phyloP scores from a whole-genome alignment of 1,284 basidiomycete species.

The Clitocybe nebularis region DNA sequence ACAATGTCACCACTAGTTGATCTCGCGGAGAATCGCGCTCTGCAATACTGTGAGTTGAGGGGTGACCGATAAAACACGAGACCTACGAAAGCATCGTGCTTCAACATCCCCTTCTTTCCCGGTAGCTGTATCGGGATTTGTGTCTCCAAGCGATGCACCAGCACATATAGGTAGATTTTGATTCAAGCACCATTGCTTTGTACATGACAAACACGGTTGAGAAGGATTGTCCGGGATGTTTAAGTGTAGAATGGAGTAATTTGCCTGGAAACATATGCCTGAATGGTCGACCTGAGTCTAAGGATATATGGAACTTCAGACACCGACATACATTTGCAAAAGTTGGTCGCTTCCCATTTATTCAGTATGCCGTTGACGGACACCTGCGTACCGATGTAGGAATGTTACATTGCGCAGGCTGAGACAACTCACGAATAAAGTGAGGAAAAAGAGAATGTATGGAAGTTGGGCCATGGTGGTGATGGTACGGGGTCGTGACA shows the following conservation, averaged over 20 bases:
- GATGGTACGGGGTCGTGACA: slow-evolving; percentile 11
- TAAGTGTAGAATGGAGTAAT: slow-evolving; percentile 84
- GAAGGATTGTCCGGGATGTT: slow-evolving; percentile 78
- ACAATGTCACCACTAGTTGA: slow-evolving; percentile 86
- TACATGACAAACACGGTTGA: slow-evolving; percentile 90
- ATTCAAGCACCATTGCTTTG: slow-evolving; percentile 93
- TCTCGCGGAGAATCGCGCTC: slow-evolving; percentile 83
- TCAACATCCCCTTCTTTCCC: slow-evolving; percentile 97
- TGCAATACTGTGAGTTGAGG: slow-evolving; percentile 15
- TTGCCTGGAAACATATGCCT: slow-evolving; percentile 90
- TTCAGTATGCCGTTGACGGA: slow-evolving; percentile 45
- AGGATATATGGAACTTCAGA: slow-evolving; percentile 4
- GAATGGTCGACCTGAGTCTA: slow-evolving; percentile 12
- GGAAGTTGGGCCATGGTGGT: slow-evolving; percentile 4
- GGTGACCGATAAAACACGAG: slow-evolving; percentile 8
- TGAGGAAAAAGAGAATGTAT: slow-evolving; percentile 14
- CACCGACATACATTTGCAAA: slow-evolving; percentile 73
- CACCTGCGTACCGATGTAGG: slow-evolving; percentile 28
- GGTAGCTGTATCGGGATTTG: slow-evolving; percentile 87
- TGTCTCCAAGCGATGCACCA: slow-evolving; percentile 81
- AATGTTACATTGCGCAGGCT: slow-evolving; percentile 16
- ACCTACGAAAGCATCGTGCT: slow-evolving; percentile 92
- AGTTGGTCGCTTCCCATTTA: slow-evolving; percentile 81
- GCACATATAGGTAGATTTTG: slow-evolving; percentile 86
- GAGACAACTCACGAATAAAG: slow-evolving; percentile 22